Evolutionary conservation across 2,329 filamentous ascomycete species (phyloP).

Genomic region (Trichoderma sp.): DNA sequence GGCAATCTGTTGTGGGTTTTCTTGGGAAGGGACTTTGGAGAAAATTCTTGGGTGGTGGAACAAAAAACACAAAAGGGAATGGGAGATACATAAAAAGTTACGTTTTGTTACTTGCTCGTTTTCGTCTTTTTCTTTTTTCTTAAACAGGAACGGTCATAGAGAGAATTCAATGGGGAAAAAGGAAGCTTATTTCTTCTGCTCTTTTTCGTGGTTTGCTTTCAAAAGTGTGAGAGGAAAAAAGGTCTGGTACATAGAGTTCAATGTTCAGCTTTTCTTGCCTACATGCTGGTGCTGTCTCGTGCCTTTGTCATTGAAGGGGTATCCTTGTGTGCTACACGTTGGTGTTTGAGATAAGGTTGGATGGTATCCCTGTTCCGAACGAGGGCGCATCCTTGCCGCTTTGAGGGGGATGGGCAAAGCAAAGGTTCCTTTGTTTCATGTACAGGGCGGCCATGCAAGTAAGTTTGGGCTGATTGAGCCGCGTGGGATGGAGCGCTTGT

Average conservation of each 20-base stretch:
- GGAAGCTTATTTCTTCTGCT: background rate
- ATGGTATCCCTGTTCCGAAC: background rate
- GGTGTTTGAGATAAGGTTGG: conserved; percentile 1
- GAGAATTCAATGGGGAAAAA: conserved; percentile 1
- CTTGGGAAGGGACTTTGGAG: background rate
- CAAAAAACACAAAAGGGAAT: conserved; percentile 16
- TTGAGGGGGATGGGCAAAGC: conserved; percentile 1
- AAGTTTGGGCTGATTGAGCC: background rate
- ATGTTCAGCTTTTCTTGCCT: background rate
- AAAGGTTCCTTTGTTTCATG: conserved; percentile 7
- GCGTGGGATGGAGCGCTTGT: background rate
- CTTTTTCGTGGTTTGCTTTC: background rate
- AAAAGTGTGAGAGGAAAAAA: background rate
- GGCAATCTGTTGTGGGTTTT: background rate
- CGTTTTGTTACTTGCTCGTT: background rate
- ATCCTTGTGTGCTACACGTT: background rate
- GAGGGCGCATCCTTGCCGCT: background rate
- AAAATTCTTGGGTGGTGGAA: conserved; percentile 8
- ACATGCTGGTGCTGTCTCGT: background rate
- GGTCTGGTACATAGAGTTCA: background rate
- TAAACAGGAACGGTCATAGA: conserved; percentile 18
- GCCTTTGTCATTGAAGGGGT: background rate
- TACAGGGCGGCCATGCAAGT: background rate
- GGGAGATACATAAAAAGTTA: conserved; percentile 23
- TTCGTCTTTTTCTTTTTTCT: background rate